These are phyloP conservation scores for Suhomyces chickasaworum DNA, from an alignment of 1,139 yeast genomes.

Conservation along the genomic window DNA sequence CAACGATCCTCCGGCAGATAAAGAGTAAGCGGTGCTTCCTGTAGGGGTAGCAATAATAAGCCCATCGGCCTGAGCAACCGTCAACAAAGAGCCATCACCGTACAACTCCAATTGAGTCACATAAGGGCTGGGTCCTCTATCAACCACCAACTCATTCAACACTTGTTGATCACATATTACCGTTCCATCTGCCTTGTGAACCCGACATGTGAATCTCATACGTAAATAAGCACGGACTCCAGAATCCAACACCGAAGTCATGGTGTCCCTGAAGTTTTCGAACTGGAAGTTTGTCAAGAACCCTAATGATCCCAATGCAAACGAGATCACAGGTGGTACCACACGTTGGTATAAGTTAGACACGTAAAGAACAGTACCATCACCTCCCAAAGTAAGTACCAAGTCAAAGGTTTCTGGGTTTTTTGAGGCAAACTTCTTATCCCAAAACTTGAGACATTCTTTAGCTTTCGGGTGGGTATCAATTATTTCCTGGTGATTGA, in stretches of 20 bases:
- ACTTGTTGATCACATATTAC: conserved; percentile 76
- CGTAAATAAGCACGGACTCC: conserved; percentile 80
- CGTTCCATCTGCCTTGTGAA: conserved; percentile 57
- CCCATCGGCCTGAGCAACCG: conserved; percentile 92
- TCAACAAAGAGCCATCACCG: conserved; percentile 77
- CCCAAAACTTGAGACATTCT: conserved; percentile 65
- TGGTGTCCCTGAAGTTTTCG: conserved; percentile 61
- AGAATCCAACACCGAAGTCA: conserved; percentile 58
- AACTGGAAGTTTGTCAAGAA: conserved; percentile 78
- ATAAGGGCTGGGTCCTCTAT: conserved; percentile 87
- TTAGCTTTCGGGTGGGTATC: conserved; percentile 44
- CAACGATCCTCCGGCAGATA: conserved; percentile 88
- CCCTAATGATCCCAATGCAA: conserved; percentile 79
- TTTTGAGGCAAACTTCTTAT: conserved; percentile 53
- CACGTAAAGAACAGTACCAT: conserved; percentile 83
- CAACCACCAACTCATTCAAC: conserved; percentile 79
- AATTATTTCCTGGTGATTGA: conserved; percentile 50
- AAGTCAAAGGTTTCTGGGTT: conserved; percentile 70
- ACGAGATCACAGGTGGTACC: conserved; percentile 87
- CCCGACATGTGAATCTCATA: conserved; percentile 78
- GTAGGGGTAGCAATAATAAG: conserved; percentile 88
- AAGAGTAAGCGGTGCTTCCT: conserved; percentile 87
- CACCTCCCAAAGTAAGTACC: conserved; percentile 84
- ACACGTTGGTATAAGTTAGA: conserved; percentile 76
- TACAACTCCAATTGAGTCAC: conserved; percentile 80